Percentiles rank a stretch among this genome's conserved stretches.
phyloP scores from a whole-genome alignment of 192 early-diverging fungal genomes.

The Dissophora globulifera region DNA sequence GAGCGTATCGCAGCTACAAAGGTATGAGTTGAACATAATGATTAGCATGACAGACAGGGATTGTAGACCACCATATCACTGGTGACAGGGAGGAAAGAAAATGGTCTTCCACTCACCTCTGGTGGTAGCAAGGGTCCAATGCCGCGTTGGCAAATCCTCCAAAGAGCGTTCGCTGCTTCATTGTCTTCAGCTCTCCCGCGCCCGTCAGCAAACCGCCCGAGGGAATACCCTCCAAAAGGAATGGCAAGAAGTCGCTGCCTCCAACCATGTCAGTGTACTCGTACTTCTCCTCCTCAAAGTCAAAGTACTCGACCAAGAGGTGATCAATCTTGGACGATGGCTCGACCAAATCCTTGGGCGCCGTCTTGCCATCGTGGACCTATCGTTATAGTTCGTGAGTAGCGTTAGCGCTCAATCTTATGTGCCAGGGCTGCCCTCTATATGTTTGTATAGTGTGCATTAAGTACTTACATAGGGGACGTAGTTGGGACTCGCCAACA shows the following conservation, averaged over 20 bases:
- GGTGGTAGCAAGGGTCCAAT: slow-evolving; percentile 76
- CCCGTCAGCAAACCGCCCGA: slow-evolving; percentile 73
- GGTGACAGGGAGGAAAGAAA: too few relatives aligned
- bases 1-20: slow-evolving; percentile 67
- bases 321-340: slow-evolving; percentile 68
- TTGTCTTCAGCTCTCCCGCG: slow-evolving; percentile 68
- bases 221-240: slow-evolving; percentile 69
- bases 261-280: slow-evolving; percentile 67
- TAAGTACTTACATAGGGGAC: slow-evolving; percentile 60
- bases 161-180: slow-evolving; percentile 60
- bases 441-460: too few relatives aligned
- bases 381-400: too few relatives aligned
- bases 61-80: too few relatives aligned
- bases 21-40: too few relatives aligned
- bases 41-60: background rate
- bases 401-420: too few relatives aligned
- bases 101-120: slow-evolving; percentile 50
- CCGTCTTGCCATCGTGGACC: slow-evolving; percentile 72
- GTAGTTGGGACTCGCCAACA: slow-evolving; percentile 79
- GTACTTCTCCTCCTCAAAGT: slow-evolving; percentile 56
- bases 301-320: slow-evolving; percentile 68
- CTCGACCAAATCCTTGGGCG: slow-evolving; percentile 56
- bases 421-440: too few relatives aligned
- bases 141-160: slow-evolving; percentile 73
- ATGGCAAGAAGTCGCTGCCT: slow-evolving; percentile 77